phyloP scores from a whole-genome alignment of 2,329 filamentous ascomycete species.

The Verticillium dahliae region DNA sequence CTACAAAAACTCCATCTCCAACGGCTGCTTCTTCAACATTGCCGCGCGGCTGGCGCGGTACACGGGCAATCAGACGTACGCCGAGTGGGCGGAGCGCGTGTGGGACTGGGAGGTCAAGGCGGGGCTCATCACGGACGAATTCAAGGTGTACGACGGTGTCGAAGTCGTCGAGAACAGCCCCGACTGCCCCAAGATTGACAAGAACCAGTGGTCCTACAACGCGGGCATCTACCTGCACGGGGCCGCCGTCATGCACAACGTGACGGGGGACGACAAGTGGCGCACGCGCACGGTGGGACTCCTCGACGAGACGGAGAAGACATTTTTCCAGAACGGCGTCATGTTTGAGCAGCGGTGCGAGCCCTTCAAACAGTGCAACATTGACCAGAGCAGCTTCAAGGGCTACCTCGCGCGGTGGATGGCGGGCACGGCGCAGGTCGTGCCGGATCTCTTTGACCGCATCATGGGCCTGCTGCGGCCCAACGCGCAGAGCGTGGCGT shows the following conservation, averaged over 20 bases:
- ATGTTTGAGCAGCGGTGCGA: conserved; percentile 66
- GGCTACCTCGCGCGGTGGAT: conserved; percentile 67
- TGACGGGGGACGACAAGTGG: conserved; percentile 48
- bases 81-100: conserved; percentile 64
- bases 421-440: conserved; percentile 46
- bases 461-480: conserved; percentile 45
- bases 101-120: conserved; percentile 58
- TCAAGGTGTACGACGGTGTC: conserved; percentile 46
- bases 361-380: conserved; percentile 52
- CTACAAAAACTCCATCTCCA: conserved; percentile 64
- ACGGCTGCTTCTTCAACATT: conserved; percentile 64
- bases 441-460: conserved; percentile 40
- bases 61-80: conserved; percentile 73
- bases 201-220: conserved; percentile 64
- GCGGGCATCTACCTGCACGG: conserved; percentile 59
- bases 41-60: conserved; percentile 68
- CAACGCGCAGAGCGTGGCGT: conserved; percentile 46
- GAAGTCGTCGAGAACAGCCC: conserved; percentile 25
- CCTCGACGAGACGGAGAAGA: conserved; percentile 37
- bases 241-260: conserved; percentile 54
- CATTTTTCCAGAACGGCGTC: conserved; percentile 52
- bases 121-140: conserved; percentile 50
- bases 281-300: conserved; percentile 53
- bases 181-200: conserved; percentile 46
- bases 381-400: conserved; percentile 70